Percentiles rank a stretch among this genome's conserved stretches.
phyloP scores from a whole-genome alignment of 768 basidiomycete genomes.

The Candolleomyces aberdarensis region DNA sequence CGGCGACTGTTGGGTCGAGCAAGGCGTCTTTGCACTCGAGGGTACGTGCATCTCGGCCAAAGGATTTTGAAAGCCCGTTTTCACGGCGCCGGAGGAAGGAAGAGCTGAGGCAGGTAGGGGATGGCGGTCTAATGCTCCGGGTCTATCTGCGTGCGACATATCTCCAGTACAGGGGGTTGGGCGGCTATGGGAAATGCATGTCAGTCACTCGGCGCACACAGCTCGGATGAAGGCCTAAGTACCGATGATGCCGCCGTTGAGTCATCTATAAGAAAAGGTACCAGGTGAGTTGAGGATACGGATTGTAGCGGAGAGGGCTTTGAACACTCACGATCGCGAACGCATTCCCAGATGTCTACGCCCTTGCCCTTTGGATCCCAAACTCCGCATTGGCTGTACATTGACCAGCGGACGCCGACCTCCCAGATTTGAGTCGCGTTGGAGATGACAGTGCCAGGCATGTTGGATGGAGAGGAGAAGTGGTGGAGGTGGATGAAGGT shows the following conservation, averaged over 20 bases:
- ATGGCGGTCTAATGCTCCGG: neutral
- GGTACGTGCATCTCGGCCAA: too few species aligned
- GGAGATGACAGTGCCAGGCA: slow-evolving; percentile 50
- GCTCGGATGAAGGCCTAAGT: slow-evolving; percentile 2
- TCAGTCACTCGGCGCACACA: neutral
- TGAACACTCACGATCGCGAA: slow-evolving; percentile 58
- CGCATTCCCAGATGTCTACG: slow-evolving; percentile 77
- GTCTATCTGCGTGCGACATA: slow-evolving; percentile 43
- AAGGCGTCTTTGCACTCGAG: too few species aligned
- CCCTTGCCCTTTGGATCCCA: slow-evolving; percentile 67
- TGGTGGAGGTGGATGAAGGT: slow-evolving; percentile 1
- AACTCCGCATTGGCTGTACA: slow-evolving; percentile 66
- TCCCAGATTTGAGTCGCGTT: slow-evolving; percentile 74
- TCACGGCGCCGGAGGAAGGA: neutral
- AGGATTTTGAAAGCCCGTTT: too few species aligned
- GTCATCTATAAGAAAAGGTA: slow-evolving; percentile 40
- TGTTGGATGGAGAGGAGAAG: slow-evolving; percentile 13
- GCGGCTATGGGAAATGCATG: slow-evolving; percentile 19
- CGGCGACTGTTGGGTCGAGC: too few species aligned
- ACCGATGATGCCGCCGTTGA: slow-evolving; percentile 53
- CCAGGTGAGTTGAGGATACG: slow-evolving; percentile 3
- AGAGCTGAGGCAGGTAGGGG: neutral
- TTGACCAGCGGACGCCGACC: slow-evolving; percentile 58
- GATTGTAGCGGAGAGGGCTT: neutral
- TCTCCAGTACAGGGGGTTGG: slow-evolving; percentile 45